Conservation (phyloP, 1,284 basidiomycete species). For the Ceraceosorus guamensis region DNA sequence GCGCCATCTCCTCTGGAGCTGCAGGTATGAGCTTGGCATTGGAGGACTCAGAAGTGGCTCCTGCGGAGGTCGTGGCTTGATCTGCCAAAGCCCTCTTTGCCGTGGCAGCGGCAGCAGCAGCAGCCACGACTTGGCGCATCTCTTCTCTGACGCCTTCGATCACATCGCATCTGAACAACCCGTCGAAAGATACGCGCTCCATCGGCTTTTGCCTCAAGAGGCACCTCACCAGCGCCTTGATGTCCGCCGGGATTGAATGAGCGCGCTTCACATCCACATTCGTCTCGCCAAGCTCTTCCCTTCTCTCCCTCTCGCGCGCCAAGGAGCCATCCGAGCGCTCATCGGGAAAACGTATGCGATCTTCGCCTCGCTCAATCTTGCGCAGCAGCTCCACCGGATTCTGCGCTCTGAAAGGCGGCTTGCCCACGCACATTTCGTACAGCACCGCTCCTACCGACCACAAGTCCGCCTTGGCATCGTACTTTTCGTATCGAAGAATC, state of each 20-base stretch:
- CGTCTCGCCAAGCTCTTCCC: conserved; percentile 14
- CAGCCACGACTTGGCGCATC: neutral
- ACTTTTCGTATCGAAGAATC: conserved; percentile 93
- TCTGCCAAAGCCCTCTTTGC: neutral
- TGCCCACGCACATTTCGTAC: conserved; percentile 89
- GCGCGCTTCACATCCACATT: conserved; percentile 11
- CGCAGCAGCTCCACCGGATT: conserved; percentile 93
- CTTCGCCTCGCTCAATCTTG: conserved; percentile 76
- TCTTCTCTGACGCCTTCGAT: conserved; percentile 14
- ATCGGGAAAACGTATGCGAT: conserved; percentile 65
- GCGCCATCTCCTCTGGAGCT: neutral
- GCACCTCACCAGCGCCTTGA: conserved; percentile 77
- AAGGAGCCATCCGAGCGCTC: conserved; percentile 53
- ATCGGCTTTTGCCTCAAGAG: conserved; percentile 76
- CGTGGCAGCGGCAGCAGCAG: neutral
- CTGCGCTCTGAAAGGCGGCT: conserved; percentile 85
- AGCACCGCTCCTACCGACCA: conserved; percentile 97
- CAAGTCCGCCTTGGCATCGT: conserved; percentile 93
- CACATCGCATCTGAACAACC: conserved; percentile 65
- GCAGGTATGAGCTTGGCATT: too few species aligned
- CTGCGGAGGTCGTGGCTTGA: neutral
- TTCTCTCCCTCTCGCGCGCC: conserved; percentile 30
- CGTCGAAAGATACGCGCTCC: conserved; percentile 80
- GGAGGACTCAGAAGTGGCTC: too few species aligned
- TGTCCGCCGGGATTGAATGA: conserved; percentile 63